phyloP scores from a whole-genome alignment of 345 rosid genomes.

The Draba incana region DNA sequence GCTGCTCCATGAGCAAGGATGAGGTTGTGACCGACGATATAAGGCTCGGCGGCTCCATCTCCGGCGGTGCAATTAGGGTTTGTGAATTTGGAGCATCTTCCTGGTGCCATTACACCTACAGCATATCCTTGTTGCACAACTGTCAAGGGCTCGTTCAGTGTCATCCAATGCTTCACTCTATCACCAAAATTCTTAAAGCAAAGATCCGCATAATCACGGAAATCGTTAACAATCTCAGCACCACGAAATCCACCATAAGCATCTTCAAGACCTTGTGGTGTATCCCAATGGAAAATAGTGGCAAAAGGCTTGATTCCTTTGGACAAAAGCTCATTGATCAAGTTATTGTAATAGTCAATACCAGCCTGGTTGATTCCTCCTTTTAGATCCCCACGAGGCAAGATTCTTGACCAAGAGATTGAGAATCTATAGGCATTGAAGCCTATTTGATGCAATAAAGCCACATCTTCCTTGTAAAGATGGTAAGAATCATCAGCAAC shows the following conservation, averaged over 20 bases:
- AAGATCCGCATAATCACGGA: slow-evolving; percentile 44
- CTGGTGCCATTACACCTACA: slow-evolving; percentile 42
- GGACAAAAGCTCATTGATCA: slow-evolving; percentile 44
- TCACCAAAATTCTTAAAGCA: slow-evolving; percentile 58
- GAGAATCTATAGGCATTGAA: slow-evolving; percentile 48
- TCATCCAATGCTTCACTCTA: slow-evolving; percentile 65
- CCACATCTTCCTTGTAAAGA: slow-evolving; percentile 45
- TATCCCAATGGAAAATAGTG: slow-evolving; percentile 48
- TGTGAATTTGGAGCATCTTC: slow-evolving; percentile 51
- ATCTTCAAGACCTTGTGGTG: slow-evolving; percentile 46
- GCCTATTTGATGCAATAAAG: slow-evolving; percentile 40
- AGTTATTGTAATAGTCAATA: slow-evolving; percentile 48
- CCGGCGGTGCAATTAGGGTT: slow-evolving; percentile 47
- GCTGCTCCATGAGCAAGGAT: slow-evolving; percentile 60
- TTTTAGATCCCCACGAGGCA: slow-evolving; percentile 46
- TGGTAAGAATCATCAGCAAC: slow-evolving; percentile 40
- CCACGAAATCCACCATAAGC: slow-evolving; percentile 46
- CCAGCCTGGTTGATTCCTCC: slow-evolving; percentile 51
- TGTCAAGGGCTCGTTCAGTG: slow-evolving; percentile 55
- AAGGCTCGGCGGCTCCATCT: slow-evolving; percentile 55
- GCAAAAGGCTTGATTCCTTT: slow-evolving; percentile 43
- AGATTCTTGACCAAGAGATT: slow-evolving; percentile 48
- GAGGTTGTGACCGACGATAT: slow-evolving; percentile 48
- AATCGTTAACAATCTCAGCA: slow-evolving; percentile 43
- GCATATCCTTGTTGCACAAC: slow-evolving; percentile 42